phyloP scores from a whole-genome alignment of 148 eudicot genomes.

The Tetragonia tetragonoides region DNA sequence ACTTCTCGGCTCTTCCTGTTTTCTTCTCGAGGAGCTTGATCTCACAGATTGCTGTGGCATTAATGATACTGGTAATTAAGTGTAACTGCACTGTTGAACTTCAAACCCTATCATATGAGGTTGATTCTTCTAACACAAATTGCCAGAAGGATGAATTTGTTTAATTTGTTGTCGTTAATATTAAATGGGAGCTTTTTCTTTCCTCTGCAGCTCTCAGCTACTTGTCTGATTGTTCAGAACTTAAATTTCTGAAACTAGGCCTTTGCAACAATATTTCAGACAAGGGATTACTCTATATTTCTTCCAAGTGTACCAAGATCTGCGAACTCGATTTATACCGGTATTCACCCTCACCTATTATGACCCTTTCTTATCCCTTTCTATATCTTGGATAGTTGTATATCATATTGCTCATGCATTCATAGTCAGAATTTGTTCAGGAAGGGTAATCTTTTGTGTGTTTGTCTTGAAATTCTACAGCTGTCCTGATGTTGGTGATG shows the following conservation, averaged over 20 bases:
- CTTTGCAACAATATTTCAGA: conserved; percentile 60
- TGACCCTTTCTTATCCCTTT: not conserved
- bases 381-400: not conserved
- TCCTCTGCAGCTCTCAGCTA: conserved; percentile 51
- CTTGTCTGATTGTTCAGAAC: conserved; percentile 62
- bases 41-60: conserved; percentile 73
- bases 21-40: conserved; percentile 67
- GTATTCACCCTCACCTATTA: conserved; percentile 26
- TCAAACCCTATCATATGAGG: not conserved
- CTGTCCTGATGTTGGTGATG: conserved; percentile 62
- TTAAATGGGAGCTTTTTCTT: not conserved
- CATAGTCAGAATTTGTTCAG: no score
- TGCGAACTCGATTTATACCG: conserved; percentile 76
- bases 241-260: conserved; percentile 60
- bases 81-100: not conserved
- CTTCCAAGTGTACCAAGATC: conserved; percentile 54
- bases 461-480: conserved; percentile 35
- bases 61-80: conserved; percentile 51
- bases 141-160: not conserved
- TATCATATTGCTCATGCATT: not conserved
- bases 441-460: not conserved
- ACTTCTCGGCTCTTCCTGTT: conserved; percentile 47
- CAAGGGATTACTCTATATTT: conserved; percentile 59
- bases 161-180: not conserved
- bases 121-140: not conserved